Conservation (phyloP, 768 basidiomycete genomes). For the Rubroboletus pulcherrimus region DNA sequence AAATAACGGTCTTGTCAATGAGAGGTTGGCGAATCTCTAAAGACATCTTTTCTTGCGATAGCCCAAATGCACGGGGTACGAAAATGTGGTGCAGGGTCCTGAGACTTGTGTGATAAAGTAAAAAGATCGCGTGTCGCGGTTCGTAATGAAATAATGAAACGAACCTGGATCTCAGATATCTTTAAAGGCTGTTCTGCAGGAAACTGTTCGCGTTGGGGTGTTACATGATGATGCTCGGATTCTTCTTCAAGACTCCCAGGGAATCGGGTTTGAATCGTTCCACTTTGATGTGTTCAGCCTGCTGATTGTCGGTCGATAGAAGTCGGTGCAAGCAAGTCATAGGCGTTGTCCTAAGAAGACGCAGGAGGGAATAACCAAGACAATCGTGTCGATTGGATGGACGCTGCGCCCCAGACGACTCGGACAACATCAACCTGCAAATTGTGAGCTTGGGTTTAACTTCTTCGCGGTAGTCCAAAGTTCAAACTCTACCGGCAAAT, state of each 20-base stretch:
- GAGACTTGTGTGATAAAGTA: conserved; percentile 8
- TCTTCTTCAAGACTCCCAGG: neutral
- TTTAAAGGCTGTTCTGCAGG: neutral
- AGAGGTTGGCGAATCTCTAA: neutral
- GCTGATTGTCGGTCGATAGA: neutral
- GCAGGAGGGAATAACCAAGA: neutral
- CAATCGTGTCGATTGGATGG: neutral
- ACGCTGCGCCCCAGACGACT: neutral
- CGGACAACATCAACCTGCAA: neutral
- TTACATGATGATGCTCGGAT: neutral
- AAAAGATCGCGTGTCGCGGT: conserved; percentile 5
- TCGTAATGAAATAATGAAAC: conserved; percentile 8
- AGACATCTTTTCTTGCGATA: neutral
- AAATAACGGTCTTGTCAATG: neutral
- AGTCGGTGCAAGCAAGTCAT: neutral
- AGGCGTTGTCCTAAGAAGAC: neutral
- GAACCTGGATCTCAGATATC: conserved; percentile 14
- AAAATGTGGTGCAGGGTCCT: conserved; percentile 1
- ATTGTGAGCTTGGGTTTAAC: neutral
- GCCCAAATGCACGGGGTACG: neutral
- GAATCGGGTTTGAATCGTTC: neutral
- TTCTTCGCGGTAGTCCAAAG: conserved; percentile 2
- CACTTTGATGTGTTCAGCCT: neutral
- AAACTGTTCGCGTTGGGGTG: neutral
- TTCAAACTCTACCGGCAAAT: neutral